Percentiles rank a stretch among this genome's conserved stretches.
Evolutionary conservation across 306 rosid genomes (phyloP).

Genomic region (Comarum palustre): DNA sequence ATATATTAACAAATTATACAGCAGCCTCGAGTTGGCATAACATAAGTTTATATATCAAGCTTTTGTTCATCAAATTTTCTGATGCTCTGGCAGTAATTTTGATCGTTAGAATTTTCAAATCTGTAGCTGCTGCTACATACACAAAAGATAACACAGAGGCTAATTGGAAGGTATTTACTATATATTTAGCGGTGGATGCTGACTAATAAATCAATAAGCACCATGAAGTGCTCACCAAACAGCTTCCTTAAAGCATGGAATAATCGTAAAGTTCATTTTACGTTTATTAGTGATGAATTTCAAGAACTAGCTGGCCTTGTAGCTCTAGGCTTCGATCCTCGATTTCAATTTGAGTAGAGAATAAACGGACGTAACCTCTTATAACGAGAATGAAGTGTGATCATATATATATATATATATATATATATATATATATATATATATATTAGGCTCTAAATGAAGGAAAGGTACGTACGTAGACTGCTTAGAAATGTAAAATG

Average conservation of each 20-base stretch:
- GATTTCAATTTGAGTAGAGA: neutral
- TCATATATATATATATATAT: too few relatives aligned
- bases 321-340: constrained; percentile 10
- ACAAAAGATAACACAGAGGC: neutral
- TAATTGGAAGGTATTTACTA: neutral
- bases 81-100: neutral
- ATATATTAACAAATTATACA: neutral
- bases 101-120: neutral
- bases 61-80: neutral
- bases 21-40: neutral
- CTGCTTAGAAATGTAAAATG: neutral
- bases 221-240: constrained; percentile 12
- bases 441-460: neutral
- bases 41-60: neutral
- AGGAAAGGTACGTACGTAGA: neutral
- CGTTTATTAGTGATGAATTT: neutral
- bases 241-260: constrained; percentile 28
- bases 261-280: neutral
- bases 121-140: neutral
- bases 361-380: neutral
- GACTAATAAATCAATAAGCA: constrained; percentile 11
- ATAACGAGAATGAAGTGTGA: neutral
- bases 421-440: too few relatives aligned
- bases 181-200: constrained; percentile 9
- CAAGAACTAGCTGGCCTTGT: neutral